Percentiles rank a stretch among this genome's conserved stretches.
Conservation (phyloP, 805 yeast species). For the Lachancea dasiensis region DNA sequence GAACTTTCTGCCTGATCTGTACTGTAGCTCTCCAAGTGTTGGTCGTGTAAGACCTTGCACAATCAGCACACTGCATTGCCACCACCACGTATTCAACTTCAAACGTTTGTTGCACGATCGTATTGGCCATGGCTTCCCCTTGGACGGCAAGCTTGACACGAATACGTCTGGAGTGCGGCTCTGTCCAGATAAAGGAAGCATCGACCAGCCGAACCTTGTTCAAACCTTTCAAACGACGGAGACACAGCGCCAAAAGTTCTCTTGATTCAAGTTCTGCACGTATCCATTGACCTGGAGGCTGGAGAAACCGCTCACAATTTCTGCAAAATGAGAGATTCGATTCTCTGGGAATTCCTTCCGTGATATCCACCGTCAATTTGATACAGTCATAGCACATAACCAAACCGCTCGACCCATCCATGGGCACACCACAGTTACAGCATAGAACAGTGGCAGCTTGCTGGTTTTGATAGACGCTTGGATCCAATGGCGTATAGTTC, state of each 20-base stretch:
- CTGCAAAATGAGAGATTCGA: constrained; percentile 91
- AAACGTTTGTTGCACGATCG: constrained; percentile 88
- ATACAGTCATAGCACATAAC: constrained; percentile 98
- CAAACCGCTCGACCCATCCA: constrained; percentile 89
- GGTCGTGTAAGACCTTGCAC: constrained; percentile 95
- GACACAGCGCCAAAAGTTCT: constrained; percentile 84
- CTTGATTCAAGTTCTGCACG: constrained; percentile 86
- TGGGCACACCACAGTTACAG: constrained; percentile 97
- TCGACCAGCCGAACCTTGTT: constrained; percentile 81
- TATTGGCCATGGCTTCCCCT: constrained; percentile 91
- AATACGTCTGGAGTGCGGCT: constrained; percentile 95
- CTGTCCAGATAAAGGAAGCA: constrained; percentile 97
- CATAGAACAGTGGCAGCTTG: constrained; percentile 82
- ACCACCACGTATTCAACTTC: constrained; percentile 91
- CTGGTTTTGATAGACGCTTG: constrained; percentile 31
- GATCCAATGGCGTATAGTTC: constrained; percentile 37
- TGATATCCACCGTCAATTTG: constrained; percentile 85
- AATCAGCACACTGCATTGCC: constrained; percentile 97
- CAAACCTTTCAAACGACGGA: constrained; percentile 82
- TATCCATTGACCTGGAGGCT: constrained; percentile 94
- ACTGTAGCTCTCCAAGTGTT: constrained; percentile 98
- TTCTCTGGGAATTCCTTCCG: constrained; percentile 92
- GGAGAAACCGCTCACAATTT: constrained; percentile 92
- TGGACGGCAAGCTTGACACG: constrained; percentile 89
- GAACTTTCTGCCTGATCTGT: constrained; percentile 95